Evolutionary conservation across 2,329 filamentous ascomycete species (phyloP), one percentile per base, ranked within the genome.

Genomic region (Aspergillus oerlinghausenensis): DNA sequence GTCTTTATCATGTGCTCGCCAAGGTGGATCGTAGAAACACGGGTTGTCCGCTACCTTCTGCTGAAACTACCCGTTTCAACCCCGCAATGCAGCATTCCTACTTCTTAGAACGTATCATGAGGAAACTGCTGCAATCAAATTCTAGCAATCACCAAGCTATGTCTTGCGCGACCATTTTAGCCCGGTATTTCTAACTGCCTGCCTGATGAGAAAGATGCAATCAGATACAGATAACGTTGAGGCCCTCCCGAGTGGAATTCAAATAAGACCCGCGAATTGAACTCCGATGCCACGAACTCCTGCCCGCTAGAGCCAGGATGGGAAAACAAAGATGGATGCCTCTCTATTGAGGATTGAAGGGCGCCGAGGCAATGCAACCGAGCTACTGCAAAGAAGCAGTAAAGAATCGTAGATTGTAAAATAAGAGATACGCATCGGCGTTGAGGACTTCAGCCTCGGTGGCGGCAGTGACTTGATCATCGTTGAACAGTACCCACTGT

Each of bases 401-500:
- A 43, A 75, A 63, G 8, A 68, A 70, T 23, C 74, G 71, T 51
- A 79, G 65, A 21, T 71, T 75, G 60, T 97, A 97, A 72, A 97
- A 96, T 53, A 97, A 78, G 56, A 97, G 79, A 73, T 97, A 97
- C 0, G 93, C 92, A 71, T 96, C 88, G 14, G 90, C 90, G 29
- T 83, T 84, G 45, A 97, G 80, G 3, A 97, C 93, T 58, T 97
- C 90, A 4, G 88, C 89, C 69, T 94, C 88, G 49, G 85, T 85
- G 2, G 90, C 93, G 55, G 92, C 70, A 59, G 92, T 90, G 25
- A 97, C 93, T 71, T 91, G 92, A 71, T 94, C 92, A 70, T 97
- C 93, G 68, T 97, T 95, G 75, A 97, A 97, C 55, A 90, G 86
- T 73, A 96, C 96, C 93, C 93, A 97, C 82, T 96, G 63, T 17